These are phyloP conservation scores for Hypoxylon subgilvum DNA, from an alignment of 495 filamentous ascomycete genomes.

Conservation along the genomic window DNA sequence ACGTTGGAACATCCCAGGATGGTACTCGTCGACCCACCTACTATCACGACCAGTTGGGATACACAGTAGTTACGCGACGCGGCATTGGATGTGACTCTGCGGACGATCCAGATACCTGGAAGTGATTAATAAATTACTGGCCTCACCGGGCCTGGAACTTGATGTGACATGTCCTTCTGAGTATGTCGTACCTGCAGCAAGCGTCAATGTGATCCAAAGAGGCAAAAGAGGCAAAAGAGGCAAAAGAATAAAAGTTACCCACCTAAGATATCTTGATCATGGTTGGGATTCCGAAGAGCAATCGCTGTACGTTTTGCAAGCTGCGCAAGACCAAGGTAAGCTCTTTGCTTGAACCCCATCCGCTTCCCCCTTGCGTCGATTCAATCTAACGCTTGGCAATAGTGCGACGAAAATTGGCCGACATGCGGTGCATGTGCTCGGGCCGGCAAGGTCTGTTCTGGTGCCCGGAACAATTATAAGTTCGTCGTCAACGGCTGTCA, in stretches of 20 bases:
- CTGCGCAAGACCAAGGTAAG: conserved; percentile 39
- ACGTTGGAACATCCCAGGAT: conserved; percentile 6
- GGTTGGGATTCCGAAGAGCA: conserved; percentile 43
- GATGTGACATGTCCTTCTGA: conserved; percentile 11
- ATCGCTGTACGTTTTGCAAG: conserved; percentile 41
- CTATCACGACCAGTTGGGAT: background rate
- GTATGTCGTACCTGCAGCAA: conserved; percentile 18
- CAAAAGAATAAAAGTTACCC: too few relatives aligned
- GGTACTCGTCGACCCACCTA: background rate
- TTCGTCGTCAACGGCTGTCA: conserved; percentile 44
- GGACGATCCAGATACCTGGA: conserved; percentile 7
- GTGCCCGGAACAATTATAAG: conserved; percentile 39
- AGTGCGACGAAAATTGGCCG: conserved; percentile 54
- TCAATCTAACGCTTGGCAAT: conserved; percentile 9
- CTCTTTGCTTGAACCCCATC: background rate
- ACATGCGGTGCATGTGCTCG: conserved; percentile 49
- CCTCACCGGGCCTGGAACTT: conserved; percentile 1
- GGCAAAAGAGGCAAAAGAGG: too few relatives aligned
- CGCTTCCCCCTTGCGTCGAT: background rate
- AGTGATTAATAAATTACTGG: conserved; percentile 26
- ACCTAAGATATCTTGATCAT: conserved; percentile 16
- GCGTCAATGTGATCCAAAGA: background rate
- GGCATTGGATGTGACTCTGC: background rate
- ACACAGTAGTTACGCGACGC: conserved; percentile 22
- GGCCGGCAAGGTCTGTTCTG: conserved; percentile 45